These are phyloP conservation scores for Coniochaeta sp. DNA, from an alignment of 2,329 filamentous ascomycete genomes.

Conservation along the genomic window DNA sequence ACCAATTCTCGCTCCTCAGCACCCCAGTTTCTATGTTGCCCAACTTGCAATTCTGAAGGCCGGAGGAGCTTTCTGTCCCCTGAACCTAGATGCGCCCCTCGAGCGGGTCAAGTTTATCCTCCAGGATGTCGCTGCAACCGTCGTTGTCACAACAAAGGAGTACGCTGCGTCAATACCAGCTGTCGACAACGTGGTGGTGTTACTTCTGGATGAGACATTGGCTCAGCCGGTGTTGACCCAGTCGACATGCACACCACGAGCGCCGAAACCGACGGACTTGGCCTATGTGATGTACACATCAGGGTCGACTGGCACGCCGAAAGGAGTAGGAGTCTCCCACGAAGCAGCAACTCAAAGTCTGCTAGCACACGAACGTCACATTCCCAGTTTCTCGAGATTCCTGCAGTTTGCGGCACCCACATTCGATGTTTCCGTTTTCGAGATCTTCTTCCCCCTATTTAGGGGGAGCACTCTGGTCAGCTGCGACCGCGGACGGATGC, in stretches of 20 bases:
- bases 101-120: constrained; percentile 77
- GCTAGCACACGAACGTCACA: constrained; percentile 70
- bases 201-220: constrained; percentile 25
- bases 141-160: constrained; percentile 58
- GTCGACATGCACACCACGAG: background rate
- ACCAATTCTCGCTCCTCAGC: constrained; percentile 73
- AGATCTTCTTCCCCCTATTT: constrained; percentile 83
- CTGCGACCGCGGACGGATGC: constrained; percentile 60
- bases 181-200: constrained; percentile 21
- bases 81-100: constrained; percentile 69
- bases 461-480: constrained; percentile 67
- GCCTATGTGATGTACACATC: constrained; percentile 95
- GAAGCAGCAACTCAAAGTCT: constrained; percentile 73
- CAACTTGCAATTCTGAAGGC: constrained; percentile 72
- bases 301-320: constrained; percentile 81
- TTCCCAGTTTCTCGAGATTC: constrained; percentile 72
- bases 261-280: constrained; percentile 33
- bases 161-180: constrained; percentile 33
- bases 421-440: constrained; percentile 91
- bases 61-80: constrained; percentile 78
- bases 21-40: constrained; percentile 68
- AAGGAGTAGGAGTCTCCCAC: constrained; percentile 81
- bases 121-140: constrained; percentile 62
- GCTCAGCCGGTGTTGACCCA: constrained; percentile 5
- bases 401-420: constrained; percentile 89